Base-by-base conservation (phyloP, 1,284 basidiomycete species). In the Boletellus deceptivus region DNA sequence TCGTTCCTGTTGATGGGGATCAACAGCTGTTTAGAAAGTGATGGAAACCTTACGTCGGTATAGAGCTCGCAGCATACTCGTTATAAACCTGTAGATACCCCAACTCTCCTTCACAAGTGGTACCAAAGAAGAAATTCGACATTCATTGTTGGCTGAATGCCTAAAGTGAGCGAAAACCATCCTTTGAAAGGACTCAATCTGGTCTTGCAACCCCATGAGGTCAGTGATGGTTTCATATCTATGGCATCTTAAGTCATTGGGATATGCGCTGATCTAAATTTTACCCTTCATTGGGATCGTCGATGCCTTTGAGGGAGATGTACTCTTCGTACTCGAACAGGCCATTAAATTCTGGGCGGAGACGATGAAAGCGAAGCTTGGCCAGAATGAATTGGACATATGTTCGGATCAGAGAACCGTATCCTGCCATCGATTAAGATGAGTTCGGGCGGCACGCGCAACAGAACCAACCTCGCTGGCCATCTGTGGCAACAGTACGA, bases 261-360 rank as follows among this genome's bases (percentile, higher is more conserved):
- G 14, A 53, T 50, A 20, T 45, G 33, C 4, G 29, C 49, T 27
- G 50, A 36, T 31, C 39, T 6, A 51, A 46, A n/a, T 44, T 85
- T 57, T 68, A 96, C 93, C 94, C 94, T 77, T 98, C 94, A 66
- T 98, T 97, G 9, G 94, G 94, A 75, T 98, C 93, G 68, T 97
- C 93, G 57, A 98, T 96, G 41, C 92, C 93, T 70, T 96, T 95
- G 60, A 98, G 75, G 20, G 91, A 93, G 59, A 98, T 85, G 69
- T 98, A 98, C 72, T 98, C 94, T 65, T 97, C 93, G 61, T 98
- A 98, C 71, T 98, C 94, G 65, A 97, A 97, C 16, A 97, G 74
- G 22, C 94, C 94, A 70, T 97, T 97, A 73, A 98, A 98, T 69
- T 97, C 94, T 2, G 91, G 89, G 61, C 95, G 84, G 43, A 95